Percentiles rank a stretch among this genome's conserved stretches.
These are phyloP conservation scores for Bathelium albidoporum DNA, from an alignment of 495 filamentous ascomycete genomes.

Conservation along the genomic window DNA sequence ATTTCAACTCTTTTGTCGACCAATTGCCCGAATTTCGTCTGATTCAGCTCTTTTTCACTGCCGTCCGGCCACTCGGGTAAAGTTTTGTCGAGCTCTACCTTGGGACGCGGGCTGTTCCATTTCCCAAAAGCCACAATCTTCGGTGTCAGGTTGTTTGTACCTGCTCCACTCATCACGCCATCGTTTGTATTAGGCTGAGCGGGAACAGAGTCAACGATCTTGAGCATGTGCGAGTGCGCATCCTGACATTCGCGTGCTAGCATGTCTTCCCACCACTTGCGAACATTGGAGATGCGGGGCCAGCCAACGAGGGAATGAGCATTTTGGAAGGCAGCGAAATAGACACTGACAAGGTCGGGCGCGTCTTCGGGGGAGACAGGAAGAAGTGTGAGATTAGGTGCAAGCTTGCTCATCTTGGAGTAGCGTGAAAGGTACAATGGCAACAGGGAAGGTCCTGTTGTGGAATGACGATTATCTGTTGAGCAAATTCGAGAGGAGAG, in stretches of 20 bases:
- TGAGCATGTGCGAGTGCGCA: slow-evolving; percentile 11
- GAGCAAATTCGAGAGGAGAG: too few relatives aligned
- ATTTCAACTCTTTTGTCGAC: slow-evolving; percentile 6
- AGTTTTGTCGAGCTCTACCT: background rate
- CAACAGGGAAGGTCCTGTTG: background rate
- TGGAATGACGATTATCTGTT: too few relatives aligned
- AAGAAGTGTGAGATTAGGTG: slow-evolving; percentile 5
- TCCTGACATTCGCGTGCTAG: slow-evolving; percentile 12
- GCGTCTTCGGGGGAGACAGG: slow-evolving; percentile 8
- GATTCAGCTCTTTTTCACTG: slow-evolving; percentile 8
- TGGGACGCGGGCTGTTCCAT: slow-evolving; percentile 10
- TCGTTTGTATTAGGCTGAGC: background rate
- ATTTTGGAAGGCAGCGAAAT: slow-evolving; percentile 21
- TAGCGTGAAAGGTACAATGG: too few relatives aligned
- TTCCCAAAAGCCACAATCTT: slow-evolving; percentile 10
- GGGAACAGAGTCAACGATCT: slow-evolving; percentile 5
- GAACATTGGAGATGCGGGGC: slow-evolving; percentile 15
- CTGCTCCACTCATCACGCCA: background rate
- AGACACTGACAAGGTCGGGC: slow-evolving; percentile 10
- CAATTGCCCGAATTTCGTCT: slow-evolving; percentile 17
- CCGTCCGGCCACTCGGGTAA: slow-evolving; percentile 20
- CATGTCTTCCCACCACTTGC: slow-evolving; percentile 19
- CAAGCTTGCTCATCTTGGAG: background rate
- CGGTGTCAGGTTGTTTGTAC: too few relatives aligned
- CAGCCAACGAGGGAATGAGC: slow-evolving; percentile 17